These are phyloP conservation scores for Eutypella sp. DNA, from an alignment of 2,329 filamentous ascomycete genomes.

Conservation along the genomic window DNA sequence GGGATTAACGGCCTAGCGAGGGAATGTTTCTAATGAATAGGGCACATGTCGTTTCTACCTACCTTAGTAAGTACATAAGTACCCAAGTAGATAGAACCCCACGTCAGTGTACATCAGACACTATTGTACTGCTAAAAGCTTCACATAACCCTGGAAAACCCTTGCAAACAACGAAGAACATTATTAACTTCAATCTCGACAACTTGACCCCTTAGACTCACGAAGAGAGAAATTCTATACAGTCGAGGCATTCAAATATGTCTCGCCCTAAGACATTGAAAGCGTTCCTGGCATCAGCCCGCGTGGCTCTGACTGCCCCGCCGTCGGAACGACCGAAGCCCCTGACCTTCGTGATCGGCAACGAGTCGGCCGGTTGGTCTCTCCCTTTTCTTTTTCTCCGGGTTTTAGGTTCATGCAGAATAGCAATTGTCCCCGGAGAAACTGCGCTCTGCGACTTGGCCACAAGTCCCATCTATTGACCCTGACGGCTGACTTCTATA, in stretches of 20 bases:
- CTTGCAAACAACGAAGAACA: no score
- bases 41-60: no score
- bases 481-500: background rate
- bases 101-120: no score
- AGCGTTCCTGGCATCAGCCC: slow-evolving; percentile 48
- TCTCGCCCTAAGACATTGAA: slow-evolving; percentile 30
- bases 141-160: no score
- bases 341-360: slow-evolving; percentile 60
- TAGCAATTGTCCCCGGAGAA: background rate
- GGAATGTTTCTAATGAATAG: no score
- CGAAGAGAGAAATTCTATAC: no score
- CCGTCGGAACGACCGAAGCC: slow-evolving; percentile 40
- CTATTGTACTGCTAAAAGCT: no score
- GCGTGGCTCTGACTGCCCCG: slow-evolving; percentile 39
- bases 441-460: background rate
- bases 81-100: no score
- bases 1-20: no score
- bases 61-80: no score
- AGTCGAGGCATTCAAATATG: slow-evolving; percentile 3
- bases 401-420: background rate
- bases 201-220: no score
- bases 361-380: slow-evolving; percentile 59
- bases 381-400: background rate
- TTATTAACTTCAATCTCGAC: no score
- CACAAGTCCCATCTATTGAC: background rate